Percentiles rank a stretch among this genome's conserved stretches.
phyloP scores from a whole-genome alignment of 2,329 filamentous ascomycete genomes.

The Claviceps purpurea region DNA sequence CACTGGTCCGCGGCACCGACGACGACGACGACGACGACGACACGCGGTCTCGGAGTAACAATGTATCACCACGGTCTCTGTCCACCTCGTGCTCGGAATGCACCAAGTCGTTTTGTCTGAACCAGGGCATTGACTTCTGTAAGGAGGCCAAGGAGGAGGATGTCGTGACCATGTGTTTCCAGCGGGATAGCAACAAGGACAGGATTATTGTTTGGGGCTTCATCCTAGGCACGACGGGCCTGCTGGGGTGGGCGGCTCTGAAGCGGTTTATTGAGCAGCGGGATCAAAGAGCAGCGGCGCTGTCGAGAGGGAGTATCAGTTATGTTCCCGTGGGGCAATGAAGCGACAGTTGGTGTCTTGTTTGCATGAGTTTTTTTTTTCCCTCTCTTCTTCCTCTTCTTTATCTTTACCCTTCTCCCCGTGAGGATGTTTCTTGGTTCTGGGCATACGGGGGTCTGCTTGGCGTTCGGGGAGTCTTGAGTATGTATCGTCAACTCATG shows the following conservation, averaged over 20 bases:
- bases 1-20: background rate
- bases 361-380: background rate
- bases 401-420: background rate
- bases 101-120: slow-evolving; percentile 51
- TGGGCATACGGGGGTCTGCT: background rate
- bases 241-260: slow-evolving; percentile 47
- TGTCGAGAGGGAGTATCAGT: slow-evolving; percentile 15
- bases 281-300: slow-evolving; percentile 16
- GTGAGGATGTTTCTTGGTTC: background rate
- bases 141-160: slow-evolving; percentile 48
- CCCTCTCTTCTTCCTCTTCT: background rate
- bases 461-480: slow-evolving; percentile 1
- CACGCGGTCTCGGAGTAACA: background rate
- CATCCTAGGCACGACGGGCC: slow-evolving; percentile 42
- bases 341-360: background rate
- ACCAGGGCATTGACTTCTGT: slow-evolving; percentile 48
- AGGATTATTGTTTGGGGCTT: slow-evolving; percentile 53
- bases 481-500: background rate
- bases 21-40: background rate
- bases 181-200: slow-evolving; percentile 54
- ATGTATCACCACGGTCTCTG: slow-evolving; percentile 19
- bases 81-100: slow-evolving; percentile 44
- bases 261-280: slow-evolving; percentile 33
- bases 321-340: slow-evolving; percentile 14
- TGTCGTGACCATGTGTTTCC: slow-evolving; percentile 50